These are phyloP conservation scores for Flaveria linearis DNA, from an alignment of 129 eudicot genomes.

Conservation along the genomic window DNA sequence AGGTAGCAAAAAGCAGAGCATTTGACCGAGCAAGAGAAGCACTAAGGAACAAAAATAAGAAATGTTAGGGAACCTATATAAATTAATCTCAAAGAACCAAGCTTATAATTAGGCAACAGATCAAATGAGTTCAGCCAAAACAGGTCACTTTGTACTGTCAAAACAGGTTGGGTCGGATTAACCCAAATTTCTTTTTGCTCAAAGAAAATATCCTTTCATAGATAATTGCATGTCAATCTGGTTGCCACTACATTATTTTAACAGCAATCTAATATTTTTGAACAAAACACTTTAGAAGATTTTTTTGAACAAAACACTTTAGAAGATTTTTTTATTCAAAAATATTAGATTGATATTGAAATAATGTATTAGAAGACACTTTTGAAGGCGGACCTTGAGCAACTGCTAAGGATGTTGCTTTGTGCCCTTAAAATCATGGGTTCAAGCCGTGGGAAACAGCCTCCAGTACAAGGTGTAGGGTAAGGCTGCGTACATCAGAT, in stretches of 20 bases:
- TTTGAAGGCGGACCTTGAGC: neutral
- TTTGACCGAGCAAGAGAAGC: conserved; percentile 74
- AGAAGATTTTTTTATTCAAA: too few species aligned
- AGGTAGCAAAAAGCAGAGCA: conserved; percentile 80
- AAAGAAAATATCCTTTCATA: neutral
- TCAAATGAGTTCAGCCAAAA: conserved; percentile 4
- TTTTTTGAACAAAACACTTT: neutral
- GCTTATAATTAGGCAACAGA: neutral
- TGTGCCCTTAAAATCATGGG: too few species aligned
- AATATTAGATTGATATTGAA: too few species aligned
- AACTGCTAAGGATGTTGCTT: too few species aligned
- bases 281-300: neutral
- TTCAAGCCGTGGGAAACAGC: too few species aligned
- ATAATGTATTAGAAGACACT: neutral
- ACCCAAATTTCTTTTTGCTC: neutral
- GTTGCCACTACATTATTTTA: neutral
- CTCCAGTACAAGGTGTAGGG: too few species aligned
- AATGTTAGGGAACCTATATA: neutral
- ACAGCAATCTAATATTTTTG: neutral
- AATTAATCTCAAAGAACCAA: neutral
- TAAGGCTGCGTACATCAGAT: too few species aligned
- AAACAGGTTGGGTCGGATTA: neutral
- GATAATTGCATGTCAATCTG: neutral
- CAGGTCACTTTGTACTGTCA: neutral
- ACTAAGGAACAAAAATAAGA: conserved; percentile 37